phyloP scores from a whole-genome alignment of 192 early-diverging fungal species.

The Gamsiella multidivaricata region DNA sequence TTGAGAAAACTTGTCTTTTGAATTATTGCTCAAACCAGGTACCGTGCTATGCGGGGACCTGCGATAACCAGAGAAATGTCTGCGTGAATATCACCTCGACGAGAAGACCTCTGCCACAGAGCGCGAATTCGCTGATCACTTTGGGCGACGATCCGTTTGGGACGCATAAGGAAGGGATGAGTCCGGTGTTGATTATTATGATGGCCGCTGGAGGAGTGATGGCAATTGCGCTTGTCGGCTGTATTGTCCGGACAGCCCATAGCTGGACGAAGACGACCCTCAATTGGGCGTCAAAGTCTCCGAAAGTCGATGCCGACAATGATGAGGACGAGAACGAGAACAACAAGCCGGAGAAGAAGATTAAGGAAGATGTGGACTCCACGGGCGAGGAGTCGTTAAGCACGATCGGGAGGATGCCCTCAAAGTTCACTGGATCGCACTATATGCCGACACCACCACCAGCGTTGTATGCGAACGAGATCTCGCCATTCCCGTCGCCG shows the following conservation, averaged over 20 bases:
- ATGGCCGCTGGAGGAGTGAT: constrained; percentile 24
- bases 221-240: constrained; percentile 34
- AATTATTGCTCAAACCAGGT: constrained; percentile 50
- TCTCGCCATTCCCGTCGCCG: constrained; percentile 11
- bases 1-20: constrained; percentile 29
- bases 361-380: not conserved
- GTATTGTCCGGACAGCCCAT: constrained; percentile 26
- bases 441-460: constrained; percentile 35
- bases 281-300: constrained; percentile 16
- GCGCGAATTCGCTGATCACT: constrained; percentile 13
- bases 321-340: constrained; percentile 12
- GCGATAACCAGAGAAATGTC: constrained; percentile 28
- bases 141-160: constrained; percentile 46
- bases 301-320: not conserved
- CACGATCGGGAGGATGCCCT: constrained; percentile 5
- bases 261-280: constrained; percentile 18
- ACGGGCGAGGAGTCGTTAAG: not conserved
- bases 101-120: not conserved
- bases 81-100: constrained; percentile 28
- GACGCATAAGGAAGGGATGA: constrained; percentile 21
- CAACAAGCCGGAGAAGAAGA: not conserved
- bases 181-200: constrained; percentile 39
- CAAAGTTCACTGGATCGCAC: constrained; percentile 43
- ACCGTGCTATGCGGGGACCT: constrained; percentile 37
- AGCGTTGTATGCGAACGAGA: not conserved